Evolutionary conservation across 2,329 filamentous ascomycete species (phyloP).

Genomic region (Ascosphaera apis): DNA sequence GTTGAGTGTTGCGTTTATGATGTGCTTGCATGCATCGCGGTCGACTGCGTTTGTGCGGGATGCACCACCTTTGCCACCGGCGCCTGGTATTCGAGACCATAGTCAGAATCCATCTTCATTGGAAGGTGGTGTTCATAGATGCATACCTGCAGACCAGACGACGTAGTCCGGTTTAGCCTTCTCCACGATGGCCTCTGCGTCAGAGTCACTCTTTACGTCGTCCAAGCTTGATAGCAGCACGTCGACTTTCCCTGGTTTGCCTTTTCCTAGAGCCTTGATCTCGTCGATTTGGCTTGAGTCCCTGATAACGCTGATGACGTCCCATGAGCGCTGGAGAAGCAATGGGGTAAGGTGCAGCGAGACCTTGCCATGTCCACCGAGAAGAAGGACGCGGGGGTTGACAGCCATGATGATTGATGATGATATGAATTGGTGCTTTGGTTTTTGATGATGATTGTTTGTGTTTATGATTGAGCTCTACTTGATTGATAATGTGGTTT

Average conservation of each 20-base stretch:
- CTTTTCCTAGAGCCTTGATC: slow-evolving; percentile 35
- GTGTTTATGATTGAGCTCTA: too few species aligned
- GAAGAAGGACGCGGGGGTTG: slow-evolving; percentile 38
- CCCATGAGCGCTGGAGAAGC: slow-evolving; percentile 50
- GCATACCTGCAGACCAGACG: slow-evolving; percentile 23
- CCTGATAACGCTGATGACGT: slow-evolving; percentile 57
- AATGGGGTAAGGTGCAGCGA: slow-evolving; percentile 53
- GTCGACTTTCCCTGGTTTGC: slow-evolving; percentile 38
- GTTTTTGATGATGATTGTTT: too few species aligned
- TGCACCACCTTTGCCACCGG: slow-evolving; percentile 31
- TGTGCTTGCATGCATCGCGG: slow-evolving; percentile 30
- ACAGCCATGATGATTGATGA: too few species aligned
- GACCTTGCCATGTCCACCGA: slow-evolving; percentile 65
- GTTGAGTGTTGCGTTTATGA: slow-evolving; percentile 25
- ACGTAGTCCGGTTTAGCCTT: slow-evolving; percentile 21
- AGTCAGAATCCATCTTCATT: neutral
- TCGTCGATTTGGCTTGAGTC: slow-evolving; percentile 41
- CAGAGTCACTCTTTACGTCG: slow-evolving; percentile 38
- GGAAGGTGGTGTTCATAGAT: neutral
- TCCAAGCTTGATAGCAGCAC: slow-evolving; percentile 50
- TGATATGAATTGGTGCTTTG: too few species aligned
- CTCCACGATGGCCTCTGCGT: slow-evolving; percentile 38
- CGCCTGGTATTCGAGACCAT: slow-evolving; percentile 16
- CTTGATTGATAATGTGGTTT: too few species aligned
- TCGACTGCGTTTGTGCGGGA: slow-evolving; percentile 29